Conservation (phyloP, 768 basidiomycete genomes). For the Rhodotorula toruloides region DNA sequence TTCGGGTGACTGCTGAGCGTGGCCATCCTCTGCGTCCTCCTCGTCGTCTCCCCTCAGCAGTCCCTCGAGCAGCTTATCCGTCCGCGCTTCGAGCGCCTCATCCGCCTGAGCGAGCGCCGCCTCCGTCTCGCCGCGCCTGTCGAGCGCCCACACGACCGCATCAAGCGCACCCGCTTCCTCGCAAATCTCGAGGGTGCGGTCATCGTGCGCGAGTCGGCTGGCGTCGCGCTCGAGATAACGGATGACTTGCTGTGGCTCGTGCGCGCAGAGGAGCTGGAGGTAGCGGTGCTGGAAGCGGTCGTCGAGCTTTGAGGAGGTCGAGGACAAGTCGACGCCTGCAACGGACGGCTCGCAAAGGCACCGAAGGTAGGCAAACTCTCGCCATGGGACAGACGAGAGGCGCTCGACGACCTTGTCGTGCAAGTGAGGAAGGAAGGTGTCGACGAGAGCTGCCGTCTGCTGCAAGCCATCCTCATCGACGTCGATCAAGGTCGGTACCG, state of each 20-base stretch:
- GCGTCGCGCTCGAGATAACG: slow-evolving; percentile 30
- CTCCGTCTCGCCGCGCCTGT: slow-evolving; percentile 60
- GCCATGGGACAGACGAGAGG: slow-evolving; percentile 53
- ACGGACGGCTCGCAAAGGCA: slow-evolving; percentile 59
- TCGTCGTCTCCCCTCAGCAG: slow-evolving; percentile 21
- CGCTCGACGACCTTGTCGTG: slow-evolving; percentile 61
- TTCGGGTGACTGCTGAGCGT: slow-evolving; percentile 5
- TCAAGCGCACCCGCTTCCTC: slow-evolving; percentile 64
- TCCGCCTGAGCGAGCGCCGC: slow-evolving; percentile 66
- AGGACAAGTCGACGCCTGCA: slow-evolving; percentile 20
- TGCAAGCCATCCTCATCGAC: slow-evolving; percentile 51
- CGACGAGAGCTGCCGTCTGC: slow-evolving; percentile 66
- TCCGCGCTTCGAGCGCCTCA: slow-evolving; percentile 43
- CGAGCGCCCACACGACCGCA: slow-evolving; percentile 74
- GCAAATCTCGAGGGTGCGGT: slow-evolving; percentile 51
- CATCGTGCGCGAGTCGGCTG: neutral
- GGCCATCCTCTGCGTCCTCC: neutral
- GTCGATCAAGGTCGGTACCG: slow-evolving; percentile 63
- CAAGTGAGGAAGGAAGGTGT: slow-evolving; percentile 60
- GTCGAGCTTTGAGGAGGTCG: neutral
- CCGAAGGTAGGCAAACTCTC: slow-evolving; percentile 70
- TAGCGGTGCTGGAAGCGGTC: slow-evolving; percentile 54
- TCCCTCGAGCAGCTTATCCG: slow-evolving; percentile 29
- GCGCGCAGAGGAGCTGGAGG: slow-evolving; percentile 66
- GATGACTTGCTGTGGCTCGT: slow-evolving; percentile 62